Evolutionary conservation across 2,329 filamentous ascomycete genomes (phyloP), one percentile per base, ranked within the genome.

Genomic region (Curvularia spicifera): DNA sequence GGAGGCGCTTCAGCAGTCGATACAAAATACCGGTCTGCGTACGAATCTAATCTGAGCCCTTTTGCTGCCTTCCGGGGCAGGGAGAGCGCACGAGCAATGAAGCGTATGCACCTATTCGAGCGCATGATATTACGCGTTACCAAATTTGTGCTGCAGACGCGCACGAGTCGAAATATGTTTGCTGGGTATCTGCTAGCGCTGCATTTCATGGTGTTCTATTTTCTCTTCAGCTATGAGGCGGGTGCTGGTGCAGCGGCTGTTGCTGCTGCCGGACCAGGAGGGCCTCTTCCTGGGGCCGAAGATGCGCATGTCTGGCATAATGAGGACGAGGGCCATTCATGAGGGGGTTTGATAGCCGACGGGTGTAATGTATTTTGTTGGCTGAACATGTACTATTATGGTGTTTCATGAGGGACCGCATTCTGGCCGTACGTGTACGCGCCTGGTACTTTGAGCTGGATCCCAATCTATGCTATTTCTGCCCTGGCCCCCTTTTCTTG

Each of bases 41-140:
- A 99, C 79, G 95, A 99, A 79, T 91, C 91, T 42, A 96, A 95
- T 71, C 89, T 99, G 48, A 97, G 93, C 10, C 95, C 95, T 0
- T 99, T 99, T 76, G 93, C 94, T 26, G 93, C 93, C 2, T 99
- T 99, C 80, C 85, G 94, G 44, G 93, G 94, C n/a, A 87, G 94
- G 51, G 96, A 99, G 79, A 93, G 91, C 37, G 89, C 92, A 6
- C 84, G 96, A 47, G 95, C 94, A 1, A 93, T 97, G 77, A 92
- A 93, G 71, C 87, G 93, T 42, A 96, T 99, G 93, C 94, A 89
- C 70, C 80, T 97, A 8, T 93, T 93, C 0, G 95, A 99, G 78
- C 84, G 95, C 39, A 86, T 92, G 47, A 90, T 99, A 4, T 96
- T 96, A 78, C 93, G 93, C 33, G 84, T 97, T 52, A 97, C 94